Evolutionary conservation across 2,329 filamentous ascomycete species (phyloP), one percentile per base, ranked within the genome.

Genomic region (Madurella mycetomatis): DNA sequence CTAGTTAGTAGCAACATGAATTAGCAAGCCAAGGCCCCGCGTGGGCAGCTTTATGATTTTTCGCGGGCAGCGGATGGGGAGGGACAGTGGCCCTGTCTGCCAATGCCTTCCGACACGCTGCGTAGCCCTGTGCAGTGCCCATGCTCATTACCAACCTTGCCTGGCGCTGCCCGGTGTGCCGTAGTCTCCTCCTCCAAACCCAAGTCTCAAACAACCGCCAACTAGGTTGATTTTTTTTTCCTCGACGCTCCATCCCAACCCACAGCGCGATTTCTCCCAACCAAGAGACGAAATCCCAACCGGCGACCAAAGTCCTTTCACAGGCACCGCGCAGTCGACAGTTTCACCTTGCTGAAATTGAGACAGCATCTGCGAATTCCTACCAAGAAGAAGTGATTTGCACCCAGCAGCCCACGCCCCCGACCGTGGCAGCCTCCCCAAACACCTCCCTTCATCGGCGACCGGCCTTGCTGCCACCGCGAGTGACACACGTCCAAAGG

Each of bases 201-300:
- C 42, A 49, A 59, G 56, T 56, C 51, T 56, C 55, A 57, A 59
- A 58, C 57, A 50, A 56, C 60, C 54, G 51, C 53, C 54, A 52
- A 61, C 58, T 54, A 41, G 25, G 34, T 47, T 41, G 52, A 55
- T 57, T 60, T 62, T 60, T 62, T 57, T 60, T 61, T 59, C 61
- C 50, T 49, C 40, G 50, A 52, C 55, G 18, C 51, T 60, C 51
- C 44, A 37, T 59, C 58, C 52, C 44, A 59, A 50, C 51, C 34
- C 39, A 54, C 41, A 42, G 55, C 52, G 51, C 53, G 53, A 60
- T 53, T 57, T 58, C 49, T 49, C 49, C 53, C 53, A 51, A 47
- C 55, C 30, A 58, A 56, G 49, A 54, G 50, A 43, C 45, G 45
- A 58, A 43, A 34, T 40, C 45, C 40, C 25, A 47, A 54, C 51